Evolutionary conservation across 352 stramenopile genomes (phyloP).

Genomic region (Pythium apleroticum): DNA sequence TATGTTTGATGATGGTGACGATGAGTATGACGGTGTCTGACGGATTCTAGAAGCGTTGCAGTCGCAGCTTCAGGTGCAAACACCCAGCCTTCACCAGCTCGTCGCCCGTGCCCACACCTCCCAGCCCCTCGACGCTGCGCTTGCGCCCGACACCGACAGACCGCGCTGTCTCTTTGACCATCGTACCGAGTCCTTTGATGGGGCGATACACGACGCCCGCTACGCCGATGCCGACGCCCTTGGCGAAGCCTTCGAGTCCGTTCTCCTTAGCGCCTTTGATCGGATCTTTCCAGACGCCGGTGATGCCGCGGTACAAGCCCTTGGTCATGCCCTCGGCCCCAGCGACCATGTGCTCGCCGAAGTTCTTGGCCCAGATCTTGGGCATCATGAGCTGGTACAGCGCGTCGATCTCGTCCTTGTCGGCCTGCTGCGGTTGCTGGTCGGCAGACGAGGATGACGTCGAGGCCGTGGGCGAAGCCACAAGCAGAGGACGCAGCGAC

Average conservation of each 20-base stretch:
- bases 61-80: slow-evolving; percentile 58
- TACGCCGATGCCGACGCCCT: slow-evolving; percentile 68
- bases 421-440: slow-evolving; percentile 6
- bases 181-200: slow-evolving; percentile 68
- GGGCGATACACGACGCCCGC: slow-evolving; percentile 68
- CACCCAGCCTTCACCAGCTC: slow-evolving; percentile 57
- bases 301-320: slow-evolving; percentile 72
- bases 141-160: slow-evolving; percentile 64
- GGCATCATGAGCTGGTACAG: slow-evolving; percentile 66
- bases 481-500: slow-evolving; percentile 37
- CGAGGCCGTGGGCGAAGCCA: background rate
- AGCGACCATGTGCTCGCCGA: slow-evolving; percentile 80
- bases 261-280: slow-evolving; percentile 76
- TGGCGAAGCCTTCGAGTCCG: slow-evolving; percentile 70
- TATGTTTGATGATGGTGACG: slow-evolving; percentile 1
- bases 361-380: slow-evolving; percentile 70
- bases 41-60: slow-evolving; percentile 55
- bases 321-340: slow-evolving; percentile 67
- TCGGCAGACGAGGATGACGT: slow-evolving; percentile 8
- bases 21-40: background rate
- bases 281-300: slow-evolving; percentile 74
- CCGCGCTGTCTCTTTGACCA: slow-evolving; percentile 76
- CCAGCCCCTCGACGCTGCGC: slow-evolving; percentile 27
- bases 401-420: slow-evolving; percentile 36
- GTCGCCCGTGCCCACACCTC: slow-evolving; percentile 28